Conservation (phyloP, 805 yeast genomes). For the Jamesozyma spencerorum region DNA sequence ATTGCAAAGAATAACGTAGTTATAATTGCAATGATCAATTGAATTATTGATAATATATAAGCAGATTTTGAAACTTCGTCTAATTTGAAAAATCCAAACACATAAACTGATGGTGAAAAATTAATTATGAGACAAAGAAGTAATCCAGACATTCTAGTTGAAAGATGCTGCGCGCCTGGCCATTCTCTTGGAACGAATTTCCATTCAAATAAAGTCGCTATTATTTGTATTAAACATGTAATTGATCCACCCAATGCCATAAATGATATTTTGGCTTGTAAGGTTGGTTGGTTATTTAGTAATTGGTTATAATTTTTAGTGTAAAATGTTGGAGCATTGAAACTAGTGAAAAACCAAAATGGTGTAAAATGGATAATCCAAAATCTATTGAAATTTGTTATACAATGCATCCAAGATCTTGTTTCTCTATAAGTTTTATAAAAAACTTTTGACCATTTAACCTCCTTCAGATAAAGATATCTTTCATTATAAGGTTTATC, state of each 20-base stretch:
- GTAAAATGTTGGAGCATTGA: constrained; percentile 60
- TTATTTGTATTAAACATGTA: constrained; percentile 46
- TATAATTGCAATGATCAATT: constrained; percentile 45
- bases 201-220: constrained; percentile 49
- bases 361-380: constrained; percentile 69
- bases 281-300: constrained; percentile 51
- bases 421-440: constrained; percentile 67
- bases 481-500: constrained; percentile 48
- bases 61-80: constrained; percentile 27
- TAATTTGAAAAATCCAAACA: constrained; percentile 33
- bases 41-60: constrained; percentile 42
- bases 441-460: constrained; percentile 60
- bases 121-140: constrained; percentile 36
- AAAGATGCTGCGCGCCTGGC: constrained; percentile 60
- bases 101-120: constrained; percentile 43
- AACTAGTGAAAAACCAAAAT: constrained; percentile 70
- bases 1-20: constrained; percentile 49
- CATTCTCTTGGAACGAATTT: constrained; percentile 60
- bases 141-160: constrained; percentile 38
- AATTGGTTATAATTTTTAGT: constrained; percentile 46
- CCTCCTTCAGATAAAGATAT: constrained; percentile 42
- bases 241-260: constrained; percentile 62
- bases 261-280: constrained; percentile 44
- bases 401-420: constrained; percentile 67
- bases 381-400: constrained; percentile 66